phyloP scores from a whole-genome alignment of 768 basidiomycete species.

The Tubosaeta sp. region DNA sequence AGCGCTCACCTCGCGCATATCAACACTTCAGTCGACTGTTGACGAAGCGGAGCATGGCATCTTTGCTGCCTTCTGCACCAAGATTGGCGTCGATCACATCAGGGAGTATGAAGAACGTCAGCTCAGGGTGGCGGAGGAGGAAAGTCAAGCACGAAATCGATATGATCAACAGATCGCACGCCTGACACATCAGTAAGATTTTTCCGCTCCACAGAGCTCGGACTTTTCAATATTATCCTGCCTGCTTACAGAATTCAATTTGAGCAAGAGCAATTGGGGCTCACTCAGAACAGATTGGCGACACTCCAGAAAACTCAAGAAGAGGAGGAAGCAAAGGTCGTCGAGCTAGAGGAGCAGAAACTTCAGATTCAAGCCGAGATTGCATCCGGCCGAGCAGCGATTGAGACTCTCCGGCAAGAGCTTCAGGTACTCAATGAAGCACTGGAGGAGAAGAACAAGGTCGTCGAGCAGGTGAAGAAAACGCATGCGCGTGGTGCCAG shows the following conservation, averaged over 20 bases:
- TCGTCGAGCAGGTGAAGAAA: conserved; percentile 73
- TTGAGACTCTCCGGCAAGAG: conserved; percentile 56
- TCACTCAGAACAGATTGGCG: conserved; percentile 57
- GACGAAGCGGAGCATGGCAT: conserved; percentile 77
- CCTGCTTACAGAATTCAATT: conserved; percentile 60
- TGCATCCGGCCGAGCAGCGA: conserved; percentile 47
- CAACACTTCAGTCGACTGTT: conserved; percentile 51
- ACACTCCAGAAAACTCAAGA: conserved; percentile 49
- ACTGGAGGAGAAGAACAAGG: conserved; percentile 69
- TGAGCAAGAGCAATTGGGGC: conserved; percentile 69
- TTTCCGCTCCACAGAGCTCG: neutral
- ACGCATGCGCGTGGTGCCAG: conserved; percentile 65
- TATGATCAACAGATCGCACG: conserved; percentile 86
- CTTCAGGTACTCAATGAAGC: conserved; percentile 56
- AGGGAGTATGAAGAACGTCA: conserved; percentile 93
- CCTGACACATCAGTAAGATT: conserved; percentile 73
- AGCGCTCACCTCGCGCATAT: conserved; percentile 51
- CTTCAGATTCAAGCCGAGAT: conserved; percentile 56
- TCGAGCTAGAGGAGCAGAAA: conserved; percentile 53
- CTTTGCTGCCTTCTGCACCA: conserved; percentile 72
- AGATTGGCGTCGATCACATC: conserved; percentile 76
- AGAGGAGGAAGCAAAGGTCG: conserved; percentile 52
- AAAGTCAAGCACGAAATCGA: conserved; percentile 75
- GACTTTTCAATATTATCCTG: conserved; percentile 1
- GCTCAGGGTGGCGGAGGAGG: conserved; percentile 82